These are phyloP conservation scores for Porogramme epimiltina DNA, from an alignment of 1,284 basidiomycete species.

Conservation along the genomic window DNA sequence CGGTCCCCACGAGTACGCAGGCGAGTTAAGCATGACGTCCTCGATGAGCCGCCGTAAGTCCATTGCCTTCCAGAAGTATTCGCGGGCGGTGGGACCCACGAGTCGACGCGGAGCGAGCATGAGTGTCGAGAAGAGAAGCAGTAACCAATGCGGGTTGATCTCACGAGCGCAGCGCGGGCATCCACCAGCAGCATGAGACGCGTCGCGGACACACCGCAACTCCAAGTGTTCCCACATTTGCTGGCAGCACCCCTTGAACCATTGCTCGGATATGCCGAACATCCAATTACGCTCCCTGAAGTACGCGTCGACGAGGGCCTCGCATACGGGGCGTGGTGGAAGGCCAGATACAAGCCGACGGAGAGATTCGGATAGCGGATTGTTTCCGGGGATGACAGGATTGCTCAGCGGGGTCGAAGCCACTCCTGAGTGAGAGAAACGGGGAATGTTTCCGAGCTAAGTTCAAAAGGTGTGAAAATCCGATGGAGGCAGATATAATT, in stretches of 20 bases:
- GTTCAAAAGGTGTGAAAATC: not conserved
- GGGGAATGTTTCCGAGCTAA: conserved; percentile 29
- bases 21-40: conserved; percentile 42
- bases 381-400: conserved; percentile 12
- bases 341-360: conserved; percentile 40
- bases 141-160: conserved; percentile 53
- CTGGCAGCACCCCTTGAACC: conserved; percentile 43
- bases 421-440: conserved; percentile 23
- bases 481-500: too few relatives aligned
- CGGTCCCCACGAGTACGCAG: conserved; percentile 37
- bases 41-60: conserved; percentile 48
- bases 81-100: conserved; percentile 30
- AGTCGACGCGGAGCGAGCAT: conserved; percentile 38
- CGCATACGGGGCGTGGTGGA: conserved; percentile 37
- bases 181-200: conserved; percentile 18
- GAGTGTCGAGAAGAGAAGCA: conserved; percentile 49
- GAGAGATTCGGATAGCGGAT: conserved; percentile 34
- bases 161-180: conserved; percentile 29
- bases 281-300: conserved; percentile 52
- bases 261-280: conserved; percentile 50
- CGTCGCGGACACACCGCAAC: conserved; percentile 29
- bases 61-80: conserved; percentile 46
- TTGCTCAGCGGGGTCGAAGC: conserved; percentile 16
- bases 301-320: conserved; percentile 40
- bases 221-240: conserved; percentile 50